Evolutionary conservation across 305 asterid species (phyloP), one percentile per base, ranked within the genome.

Genomic region (Andrographis paniculata): DNA sequence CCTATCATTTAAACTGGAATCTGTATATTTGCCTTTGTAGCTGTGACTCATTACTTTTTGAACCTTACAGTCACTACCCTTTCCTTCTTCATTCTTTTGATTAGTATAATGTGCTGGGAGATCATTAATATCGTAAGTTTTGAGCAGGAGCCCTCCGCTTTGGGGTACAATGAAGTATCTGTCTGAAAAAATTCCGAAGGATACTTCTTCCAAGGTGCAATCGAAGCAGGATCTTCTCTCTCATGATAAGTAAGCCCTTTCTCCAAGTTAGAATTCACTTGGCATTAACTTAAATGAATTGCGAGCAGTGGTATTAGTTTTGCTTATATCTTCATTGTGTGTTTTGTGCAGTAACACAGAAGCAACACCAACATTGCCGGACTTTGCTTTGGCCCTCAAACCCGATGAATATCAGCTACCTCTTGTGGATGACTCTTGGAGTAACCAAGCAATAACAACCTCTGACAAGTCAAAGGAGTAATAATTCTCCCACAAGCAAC

Each of bases 81-180:
- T n/a, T n/a, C n/a, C n/a, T n/a, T n/a, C n/a, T n/a, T n/a, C n/a
- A n/a, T n/a, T n/a, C n/a, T n/a, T n/a, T n/a, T n/a, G n/a, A n/a
- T n/a, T n/a, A n/a, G n/a, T n/a, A n/a, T n/a, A n/a, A n/a, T n/a
- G n/a, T n/a, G n/a, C n/a, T n/a, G 5, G 4, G 14, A 1, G 17
- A 17, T 37, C 42, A 14, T 2, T 13, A 33, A 10, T 12, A 17
- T 37, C 47, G 49, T 24, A 14, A 50, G 19, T 27, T 1, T 45
- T 35, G 38, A 66, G 77, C 80, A 87, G 99, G 80, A 83, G 72
- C 42, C 93, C 99, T 39, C 94, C 95, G 41, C 91, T 75, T 21
- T 91, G 99, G 99, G 99, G 96, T 56, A 87, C 94, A 43, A 87
- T 91, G 94, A 91, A 91, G 83, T 79, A 60, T 61, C 91, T 91